Conservation (phyloP, 805 yeast species). For the Pichia kluyveri region DNA sequence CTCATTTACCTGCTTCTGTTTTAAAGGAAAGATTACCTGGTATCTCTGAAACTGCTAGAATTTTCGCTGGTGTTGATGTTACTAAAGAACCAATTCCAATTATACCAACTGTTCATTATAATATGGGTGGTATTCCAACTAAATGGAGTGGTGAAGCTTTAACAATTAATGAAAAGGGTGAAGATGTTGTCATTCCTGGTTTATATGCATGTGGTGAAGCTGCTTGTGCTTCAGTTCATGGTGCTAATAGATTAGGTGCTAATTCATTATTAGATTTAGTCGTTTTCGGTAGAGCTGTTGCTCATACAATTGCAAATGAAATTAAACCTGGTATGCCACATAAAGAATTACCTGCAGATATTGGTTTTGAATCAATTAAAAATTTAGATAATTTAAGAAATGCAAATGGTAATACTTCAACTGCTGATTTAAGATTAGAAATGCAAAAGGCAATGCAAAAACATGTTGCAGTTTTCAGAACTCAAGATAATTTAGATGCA, state of each 20-base stretch:
- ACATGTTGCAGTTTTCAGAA: constrained; percentile 95
- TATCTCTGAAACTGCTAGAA: constrained; percentile 96
- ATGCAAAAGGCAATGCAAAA: constrained; percentile 97
- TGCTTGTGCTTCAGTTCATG: constrained; percentile 98
- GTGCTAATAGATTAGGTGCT: constrained; percentile 99
- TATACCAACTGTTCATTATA: constrained; percentile 96
- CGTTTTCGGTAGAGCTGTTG: constrained; percentile 97
- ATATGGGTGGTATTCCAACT: constrained; percentile 99
- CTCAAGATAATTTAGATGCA: constrained; percentile 80
- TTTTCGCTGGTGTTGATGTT: constrained; percentile 98
- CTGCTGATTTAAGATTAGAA: constrained; percentile 80
- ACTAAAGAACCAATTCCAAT: constrained; percentile 99
- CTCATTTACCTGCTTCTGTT: constrained; percentile 88
- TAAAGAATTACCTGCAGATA: constrained; percentile 70
- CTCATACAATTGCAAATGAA: constrained; percentile 80
- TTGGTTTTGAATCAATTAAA: constrained; percentile 84
- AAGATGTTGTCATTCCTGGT: constrained; percentile 89
- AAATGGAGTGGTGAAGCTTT: constrained; percentile 94
- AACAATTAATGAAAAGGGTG: constrained; percentile 74
- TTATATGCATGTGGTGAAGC: constrained; percentile 97
- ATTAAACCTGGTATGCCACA: constrained; percentile 86
- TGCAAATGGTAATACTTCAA: constrained; percentile 71
- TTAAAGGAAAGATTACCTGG: constrained; percentile 96
- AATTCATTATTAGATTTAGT: constrained; percentile 94
- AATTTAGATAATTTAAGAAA: constrained; percentile 84